A percentile compares a stretch with the other conserved stretches of the same genome.
Evolutionary conservation across 1,139 yeast species (phyloP).

Genomic region (Lodderomyces metapsilosis): DNA sequence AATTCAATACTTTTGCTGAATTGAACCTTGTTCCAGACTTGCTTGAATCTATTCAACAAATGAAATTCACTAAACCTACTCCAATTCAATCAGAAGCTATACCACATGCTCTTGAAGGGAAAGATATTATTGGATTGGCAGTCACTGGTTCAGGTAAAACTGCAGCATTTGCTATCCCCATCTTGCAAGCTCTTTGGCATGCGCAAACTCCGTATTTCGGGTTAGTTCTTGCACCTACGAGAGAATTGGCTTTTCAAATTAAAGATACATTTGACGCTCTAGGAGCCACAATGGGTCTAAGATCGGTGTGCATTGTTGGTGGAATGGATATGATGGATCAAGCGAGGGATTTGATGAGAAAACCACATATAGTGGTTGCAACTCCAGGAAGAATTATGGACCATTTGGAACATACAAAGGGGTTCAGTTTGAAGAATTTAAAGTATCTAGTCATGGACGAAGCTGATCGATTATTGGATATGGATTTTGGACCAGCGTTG

Average conservation of each 20-base stretch:
- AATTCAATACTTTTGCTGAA: slow-evolving; percentile 45
- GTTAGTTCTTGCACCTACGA: slow-evolving; percentile 89
- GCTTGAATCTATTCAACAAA: slow-evolving; percentile 69
- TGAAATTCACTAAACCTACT: slow-evolving; percentile 71
- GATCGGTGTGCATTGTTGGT: slow-evolving; percentile 87
- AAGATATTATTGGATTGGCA: slow-evolving; percentile 78
- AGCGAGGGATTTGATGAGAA: slow-evolving; percentile 87
- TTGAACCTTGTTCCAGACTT: slow-evolving; percentile 76
- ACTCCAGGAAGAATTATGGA: slow-evolving; percentile 83
- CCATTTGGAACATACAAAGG: slow-evolving; percentile 92
- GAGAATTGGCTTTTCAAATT: slow-evolving; percentile 95
- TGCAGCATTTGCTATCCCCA: slow-evolving; percentile 87
- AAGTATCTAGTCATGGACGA: slow-evolving; percentile 93
- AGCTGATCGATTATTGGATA: slow-evolving; percentile 91
- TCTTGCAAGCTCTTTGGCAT: slow-evolving; percentile 85
- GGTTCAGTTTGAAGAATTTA: slow-evolving; percentile 77
- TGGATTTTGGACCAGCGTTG: slow-evolving; percentile 95
- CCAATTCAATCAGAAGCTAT: slow-evolving; percentile 92
- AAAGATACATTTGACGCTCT: slow-evolving; percentile 93
- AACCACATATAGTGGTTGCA: slow-evolving; percentile 92
- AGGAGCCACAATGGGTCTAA: slow-evolving; percentile 86
- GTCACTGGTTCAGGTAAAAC: slow-evolving; percentile 87
- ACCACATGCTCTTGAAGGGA: slow-evolving; percentile 87
- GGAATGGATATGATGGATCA: slow-evolving; percentile 99
- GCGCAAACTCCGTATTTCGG: slow-evolving; percentile 88